Base-by-base conservation (phyloP, 2,329 filamentous ascomycete species). In the Neonectria hederae region DNA sequence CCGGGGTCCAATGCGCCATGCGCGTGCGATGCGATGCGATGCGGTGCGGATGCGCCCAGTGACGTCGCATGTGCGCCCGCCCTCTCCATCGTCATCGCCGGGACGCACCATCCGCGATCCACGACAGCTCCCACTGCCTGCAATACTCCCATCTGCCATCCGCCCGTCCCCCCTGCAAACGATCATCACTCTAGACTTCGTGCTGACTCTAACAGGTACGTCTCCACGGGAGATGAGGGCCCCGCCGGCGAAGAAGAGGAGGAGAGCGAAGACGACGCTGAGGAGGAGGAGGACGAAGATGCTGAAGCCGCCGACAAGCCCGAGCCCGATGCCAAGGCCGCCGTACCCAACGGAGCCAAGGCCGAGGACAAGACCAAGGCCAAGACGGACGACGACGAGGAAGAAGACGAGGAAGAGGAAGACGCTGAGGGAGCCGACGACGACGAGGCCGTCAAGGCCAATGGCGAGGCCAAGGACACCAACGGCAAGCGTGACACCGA, bases 251-350 rank as follows among this genome's bases (percentile, higher is more conserved):
- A 49, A 32, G 81, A 84, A 59, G 81, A 78, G 17, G 81, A 79
- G 30, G 79, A 78, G 30, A 80, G 81, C 4, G 80, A 78, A 13
- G 80, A 80, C 10, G 78, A 77, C 2, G 79, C 80, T 10, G 80
- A 77, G 2, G 76, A 74, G 4, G 77, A 76, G 14, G 79, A 79
- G 6, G 78, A 76, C n/a, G 79, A 80, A 6, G 79, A 71, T 1
- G 78, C 77, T 0, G 78, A 72, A 3, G 77, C 76, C 5, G 79
- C 76, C 1, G 78, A 76, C 14, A 76, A 69, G 17, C 74, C 68
- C 11, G 76, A 70, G 9, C 73, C 72, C n/a, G 76, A 74, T 10
- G 67, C 71, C 65, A 79, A 82, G 28, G 78, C 75, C 54, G 78
- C 69, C 42, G 67, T 77, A 65, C 80, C 81, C 80, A 57, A 52